Conservation (phyloP, 2,329 filamentous ascomycete species). For the Emericellopsis atlantica region DNA sequence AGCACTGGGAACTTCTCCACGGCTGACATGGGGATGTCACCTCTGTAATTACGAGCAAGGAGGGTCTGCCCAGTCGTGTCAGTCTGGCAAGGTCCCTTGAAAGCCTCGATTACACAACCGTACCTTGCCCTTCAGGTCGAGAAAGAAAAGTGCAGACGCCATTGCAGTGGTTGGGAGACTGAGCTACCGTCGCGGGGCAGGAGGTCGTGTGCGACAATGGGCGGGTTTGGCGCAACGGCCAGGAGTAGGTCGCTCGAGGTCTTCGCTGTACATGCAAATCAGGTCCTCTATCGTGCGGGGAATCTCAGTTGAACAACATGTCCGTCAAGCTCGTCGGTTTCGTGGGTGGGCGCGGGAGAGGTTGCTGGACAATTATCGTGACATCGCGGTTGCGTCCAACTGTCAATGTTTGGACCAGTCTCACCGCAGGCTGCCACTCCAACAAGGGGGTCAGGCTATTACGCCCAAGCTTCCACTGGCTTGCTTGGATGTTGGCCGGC, state of each 20-base stretch:
- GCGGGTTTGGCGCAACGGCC: constrained; percentile 9
- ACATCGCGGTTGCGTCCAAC: too few relatives aligned
- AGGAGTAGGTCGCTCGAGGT: constrained; percentile 2
- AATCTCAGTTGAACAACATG: too few relatives aligned
- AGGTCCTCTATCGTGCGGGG: background rate
- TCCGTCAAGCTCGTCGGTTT: too few relatives aligned
- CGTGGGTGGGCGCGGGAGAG: too few relatives aligned
- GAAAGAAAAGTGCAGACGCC: constrained; percentile 97
- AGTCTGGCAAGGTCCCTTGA: background rate
- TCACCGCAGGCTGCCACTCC: too few relatives aligned
- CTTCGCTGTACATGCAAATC: background rate
- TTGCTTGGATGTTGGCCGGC: too few relatives aligned
- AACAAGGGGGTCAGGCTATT: too few relatives aligned
- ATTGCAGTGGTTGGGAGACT: constrained; percentile 37
- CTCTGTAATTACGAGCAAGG: constrained; percentile 93
- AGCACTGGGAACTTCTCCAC: constrained; percentile 96
- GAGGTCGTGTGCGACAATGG: constrained; percentile 5
- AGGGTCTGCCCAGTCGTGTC: constrained; percentile 61
- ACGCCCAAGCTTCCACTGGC: too few relatives aligned
- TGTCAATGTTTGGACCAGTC: too few relatives aligned
- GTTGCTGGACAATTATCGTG: too few relatives aligned
- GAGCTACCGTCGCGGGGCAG: constrained; percentile 11
- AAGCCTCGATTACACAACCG: background rate
- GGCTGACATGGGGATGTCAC: constrained; percentile 97
- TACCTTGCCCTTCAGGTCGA: constrained; percentile 99